These are phyloP conservation scores for Prunella vulgaris DNA, from an alignment of 257 asterid species.

Conservation along the genomic window DNA sequence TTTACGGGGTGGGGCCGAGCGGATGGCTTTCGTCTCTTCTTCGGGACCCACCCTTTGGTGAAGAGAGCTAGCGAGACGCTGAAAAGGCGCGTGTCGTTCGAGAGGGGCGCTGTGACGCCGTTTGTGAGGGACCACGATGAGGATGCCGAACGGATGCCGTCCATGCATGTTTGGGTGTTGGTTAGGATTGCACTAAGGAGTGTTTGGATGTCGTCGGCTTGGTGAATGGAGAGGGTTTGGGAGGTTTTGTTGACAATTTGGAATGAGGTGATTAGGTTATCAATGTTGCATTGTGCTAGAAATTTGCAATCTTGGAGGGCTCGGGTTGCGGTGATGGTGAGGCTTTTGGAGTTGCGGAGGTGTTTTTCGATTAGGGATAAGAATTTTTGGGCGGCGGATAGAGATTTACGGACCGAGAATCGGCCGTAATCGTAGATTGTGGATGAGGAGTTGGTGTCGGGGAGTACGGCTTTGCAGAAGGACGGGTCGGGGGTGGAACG, in stretches of 20 bases:
- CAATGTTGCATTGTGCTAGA: constrained; percentile 57
- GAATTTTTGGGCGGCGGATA: constrained; percentile 44
- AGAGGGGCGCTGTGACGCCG: constrained; percentile 44
- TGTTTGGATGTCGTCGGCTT: constrained; percentile 62
- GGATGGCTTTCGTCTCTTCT: background rate
- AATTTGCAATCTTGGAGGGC: constrained; percentile 67
- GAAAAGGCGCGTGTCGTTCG: constrained; percentile 56
- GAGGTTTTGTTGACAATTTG: constrained; percentile 31
- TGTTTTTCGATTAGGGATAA: constrained; percentile 37
- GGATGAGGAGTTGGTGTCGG: constrained; percentile 41
- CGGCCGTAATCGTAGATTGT: constrained; percentile 59
- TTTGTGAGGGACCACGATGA: constrained; percentile 56
- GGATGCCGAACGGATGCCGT: constrained; percentile 50
- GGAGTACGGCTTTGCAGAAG: constrained; percentile 46
- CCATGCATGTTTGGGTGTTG: constrained; percentile 62
- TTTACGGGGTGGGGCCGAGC: background rate
- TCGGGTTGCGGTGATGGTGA: constrained; percentile 43
- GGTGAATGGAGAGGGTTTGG: constrained; percentile 22
- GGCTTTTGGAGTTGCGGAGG: constrained; percentile 24
- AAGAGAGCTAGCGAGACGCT: constrained; percentile 62
- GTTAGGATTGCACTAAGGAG: constrained; percentile 67
- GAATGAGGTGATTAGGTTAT: constrained; percentile 31
- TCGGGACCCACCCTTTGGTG: constrained; percentile 59
- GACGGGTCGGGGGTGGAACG: constrained; percentile 51
- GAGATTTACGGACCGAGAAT: constrained; percentile 47